Evolutionary conservation across 169 alveolate genomes (phyloP).

Genomic region (Babesia gibsoni): DNA sequence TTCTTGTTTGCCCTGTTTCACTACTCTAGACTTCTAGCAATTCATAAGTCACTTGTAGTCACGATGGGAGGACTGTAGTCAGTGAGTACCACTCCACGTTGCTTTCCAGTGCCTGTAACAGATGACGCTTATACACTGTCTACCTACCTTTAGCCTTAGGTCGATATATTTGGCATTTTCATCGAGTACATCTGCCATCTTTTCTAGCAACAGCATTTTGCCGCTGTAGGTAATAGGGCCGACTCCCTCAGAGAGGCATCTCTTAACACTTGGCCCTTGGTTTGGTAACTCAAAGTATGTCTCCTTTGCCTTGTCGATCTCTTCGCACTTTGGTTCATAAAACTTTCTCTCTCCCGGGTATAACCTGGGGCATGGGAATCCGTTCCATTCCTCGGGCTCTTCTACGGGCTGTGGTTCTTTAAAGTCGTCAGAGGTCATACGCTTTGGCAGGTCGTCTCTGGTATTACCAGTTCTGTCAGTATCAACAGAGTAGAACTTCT

Average conservation of each 20-base stretch:
- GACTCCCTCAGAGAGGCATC: background rate
- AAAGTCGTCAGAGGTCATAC: no score
- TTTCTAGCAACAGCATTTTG: background rate
- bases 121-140: background rate
- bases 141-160: background rate
- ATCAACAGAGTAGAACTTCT: no score
- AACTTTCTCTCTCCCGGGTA: constrained; percentile 12
- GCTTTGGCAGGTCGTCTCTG: no score
- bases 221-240: background rate
- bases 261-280: constrained; percentile 29
- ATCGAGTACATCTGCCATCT: background rate
- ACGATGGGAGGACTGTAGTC: background rate
- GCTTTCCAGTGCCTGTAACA: background rate
- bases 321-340: constrained; percentile 15
- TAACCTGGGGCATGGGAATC: constrained; percentile 45
- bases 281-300: background rate
- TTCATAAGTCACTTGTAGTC: no score
- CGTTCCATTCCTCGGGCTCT: constrained; percentile 21
- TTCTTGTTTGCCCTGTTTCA: no score
- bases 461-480: no score
- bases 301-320: background rate
- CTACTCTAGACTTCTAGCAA: no score
- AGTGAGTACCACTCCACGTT: background rate
- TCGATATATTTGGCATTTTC: background rate
- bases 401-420: background rate